Evolutionary conservation across 768 basidiomycete species (phyloP), one percentile per base, ranked within the genome.

Genomic region (Boletus subparvulus): DNA sequence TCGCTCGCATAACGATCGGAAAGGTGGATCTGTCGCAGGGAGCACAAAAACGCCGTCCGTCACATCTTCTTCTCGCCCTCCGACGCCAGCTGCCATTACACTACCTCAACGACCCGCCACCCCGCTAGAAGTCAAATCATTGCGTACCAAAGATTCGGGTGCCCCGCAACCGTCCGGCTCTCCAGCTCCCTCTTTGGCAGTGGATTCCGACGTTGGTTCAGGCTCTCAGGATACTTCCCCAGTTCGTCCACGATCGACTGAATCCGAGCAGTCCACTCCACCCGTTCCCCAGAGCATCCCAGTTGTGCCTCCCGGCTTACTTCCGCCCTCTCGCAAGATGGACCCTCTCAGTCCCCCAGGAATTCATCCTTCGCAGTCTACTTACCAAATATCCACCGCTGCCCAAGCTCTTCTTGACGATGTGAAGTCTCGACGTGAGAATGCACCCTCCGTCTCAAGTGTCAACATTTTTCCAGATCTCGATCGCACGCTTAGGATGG

Each of bases 341-440:
- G 83, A 79, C 78, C 80, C 17, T 79, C 83, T 32, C 79, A 80
- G 64, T 77, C 82, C 35, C 74, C 59, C 62, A 19, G 65, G 65
- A 40, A 67, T 70, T 30, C 82, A 62, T 47, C 81, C 54, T 65
- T 80, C 60, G 73, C 86, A 62, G 26, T 63, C 70, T 28, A 82
- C 82, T 6, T 95, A 94, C 70, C 92, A 94, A 65, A 90, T 94
- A 78, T 94, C 93, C 0, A 88, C 79, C 16, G 88, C 92, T 39
- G 92, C 90, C 3, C 87, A 87, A 59, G 90, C 89, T 1, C 78
- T 95, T 45, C 77, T 95, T 45, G 90, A 94, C 55, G 93, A 94
- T 62, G 82, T 95, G 39, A 87, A 84, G 66, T 83, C 83, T 21
- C 78, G 92, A 35, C 81, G 92, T 44, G 88, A 92, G 62, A 78